Evolutionary conservation across 2,329 filamentous ascomycete species (phyloP).

Genomic region (Penicillium decumbens): DNA sequence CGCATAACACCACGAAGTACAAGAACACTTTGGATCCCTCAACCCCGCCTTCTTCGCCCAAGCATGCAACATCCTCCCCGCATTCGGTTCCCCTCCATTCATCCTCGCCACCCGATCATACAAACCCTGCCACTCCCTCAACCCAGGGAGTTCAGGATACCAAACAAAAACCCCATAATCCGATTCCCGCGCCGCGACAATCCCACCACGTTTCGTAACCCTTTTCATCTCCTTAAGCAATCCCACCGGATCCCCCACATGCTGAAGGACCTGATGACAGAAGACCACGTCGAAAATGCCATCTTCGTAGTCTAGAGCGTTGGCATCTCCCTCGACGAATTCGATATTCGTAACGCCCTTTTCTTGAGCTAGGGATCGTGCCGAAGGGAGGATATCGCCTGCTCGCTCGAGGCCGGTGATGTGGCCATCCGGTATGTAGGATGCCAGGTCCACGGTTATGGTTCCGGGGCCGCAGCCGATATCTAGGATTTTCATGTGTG

Average conservation of each 20-base stretch:
- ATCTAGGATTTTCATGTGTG: slow-evolving; percentile 39
- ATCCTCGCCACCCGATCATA: slow-evolving; percentile 26
- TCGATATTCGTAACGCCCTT: slow-evolving; percentile 33
- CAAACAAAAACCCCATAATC: slow-evolving; percentile 29
- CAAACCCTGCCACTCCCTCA: slow-evolving; percentile 24
- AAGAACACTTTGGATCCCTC: slow-evolving; percentile 16
- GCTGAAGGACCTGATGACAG: slow-evolving; percentile 56
- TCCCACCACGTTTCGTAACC: slow-evolving; percentile 50
- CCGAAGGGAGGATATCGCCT: slow-evolving; percentile 29
- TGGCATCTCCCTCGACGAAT: slow-evolving; percentile 39
- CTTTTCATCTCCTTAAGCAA: slow-evolving; percentile 53
- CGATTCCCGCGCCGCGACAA: slow-evolving; percentile 47
- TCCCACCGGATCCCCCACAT: slow-evolving; percentile 49
- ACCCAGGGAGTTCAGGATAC: slow-evolving; percentile 26
- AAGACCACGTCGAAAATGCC: slow-evolving; percentile 57
- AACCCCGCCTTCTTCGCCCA: slow-evolving; percentile 30
- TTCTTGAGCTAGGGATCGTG: slow-evolving; percentile 26
- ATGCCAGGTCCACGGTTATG: slow-evolving; percentile 42
- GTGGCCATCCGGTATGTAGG: slow-evolving; percentile 36
- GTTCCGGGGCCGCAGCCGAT: slow-evolving; percentile 45
- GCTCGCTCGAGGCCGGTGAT: slow-evolving; percentile 37
- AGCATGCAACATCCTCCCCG: slow-evolving; percentile 23
- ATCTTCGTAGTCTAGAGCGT: slow-evolving; percentile 43
- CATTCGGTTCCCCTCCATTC: slow-evolving; percentile 31
- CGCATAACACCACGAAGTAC: slow-evolving; percentile 30